Evolutionary conservation across 257 asterid species (phyloP), one percentile per base, ranked within the genome.

Genomic region (Cynanchum wilfordii): DNA sequence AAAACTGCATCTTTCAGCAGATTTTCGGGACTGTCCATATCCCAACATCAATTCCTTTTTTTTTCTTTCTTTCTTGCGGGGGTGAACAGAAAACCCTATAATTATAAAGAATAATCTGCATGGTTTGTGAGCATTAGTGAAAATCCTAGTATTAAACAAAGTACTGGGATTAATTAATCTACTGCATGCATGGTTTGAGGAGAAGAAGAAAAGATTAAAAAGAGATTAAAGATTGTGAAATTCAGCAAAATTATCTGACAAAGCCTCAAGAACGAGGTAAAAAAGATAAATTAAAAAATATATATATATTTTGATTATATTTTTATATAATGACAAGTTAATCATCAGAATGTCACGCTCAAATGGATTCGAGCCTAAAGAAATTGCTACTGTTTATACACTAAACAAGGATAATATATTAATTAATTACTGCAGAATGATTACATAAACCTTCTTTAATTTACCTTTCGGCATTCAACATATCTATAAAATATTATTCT

Each of bases 281-380:
- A n/a, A 45, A 38, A 52, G 64, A n/a, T n/a, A n/a, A n/a, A n/a
- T n/a, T n/a, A 74, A 30, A 74, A 10, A 67, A 22, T 0, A 74
- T 16, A 22, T 72, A 62, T 69, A 65, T 69, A 76, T 27, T 55
- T 68, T 68, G n/a, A n/a, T n/a, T n/a, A 72, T 13, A 47, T 58
- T 72, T 17, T 64, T 17, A 58, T 38, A n/a, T 17, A 50, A 54
- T 36, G 10, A 64, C 40, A 33, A 73, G 38, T 74, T 25, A 74
- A 74, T 74, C 72, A 65, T 74, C 45, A 56, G 44, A 62, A 33
- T 25, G 71, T 60, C 75, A 24, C 66, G 58, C 27, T 47, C 55
- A 57, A 67, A 38, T 75, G 74, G 79, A 75, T 68, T 69, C 69
- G 79, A 75, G 79, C 79, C 70, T 47, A 29, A 57, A 71, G 56